Base-by-base conservation (phyloP, 2,329 filamentous ascomycete species). In the Diaporthe eres region DNA sequence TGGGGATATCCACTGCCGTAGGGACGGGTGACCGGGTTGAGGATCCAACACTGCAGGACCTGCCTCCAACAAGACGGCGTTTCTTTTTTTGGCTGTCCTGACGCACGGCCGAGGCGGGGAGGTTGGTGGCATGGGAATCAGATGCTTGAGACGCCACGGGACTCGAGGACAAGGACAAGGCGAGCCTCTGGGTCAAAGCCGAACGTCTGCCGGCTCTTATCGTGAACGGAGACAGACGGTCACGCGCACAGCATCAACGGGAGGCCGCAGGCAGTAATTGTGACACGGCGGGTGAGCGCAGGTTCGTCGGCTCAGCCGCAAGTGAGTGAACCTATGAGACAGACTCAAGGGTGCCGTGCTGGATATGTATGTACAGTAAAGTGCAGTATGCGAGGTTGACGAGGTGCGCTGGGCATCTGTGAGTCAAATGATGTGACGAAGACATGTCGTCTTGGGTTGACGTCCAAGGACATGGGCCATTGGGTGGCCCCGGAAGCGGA, bases 401-500 rank as follows among this genome's bases (percentile, higher is more conserved):
- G 61, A 65, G 42, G 42, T 65, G 61, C 17, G 42, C 42, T 34
- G 61, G 61, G 61, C 61, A 31, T 34, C 28, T 49, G 65, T 70
- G 47, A 70, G 65, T 70, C 65, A 55, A 70, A n/a, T 55, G 65
- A 70, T 53, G 65, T 70, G 49, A 70, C 49, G 49, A 70, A 70
- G 65, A 28, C 49, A 70, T 70, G 65, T 70, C 65, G 65, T 70
- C 65, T 53, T 42, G 34, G 34, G 6, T 25, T 67, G 47, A 68
- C 65, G 47, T 68, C 31, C 47, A 53, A 28, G 65, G 49, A 39
- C 65, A 28, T 42, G 47, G 65, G 49, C n/a, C 15, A 37, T 55
- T 70, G 71, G 70, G 42, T 65, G 47, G 58, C 58, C 39, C 71
- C 37, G 58, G 71, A 73, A 73, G 71, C 71, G 71, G 71, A 73